Percentiles rank a stretch among this genome's conserved stretches.
phyloP scores from a whole-genome alignment of 805 yeast genomes.

The Hanseniaspora mollemarum region DNA sequence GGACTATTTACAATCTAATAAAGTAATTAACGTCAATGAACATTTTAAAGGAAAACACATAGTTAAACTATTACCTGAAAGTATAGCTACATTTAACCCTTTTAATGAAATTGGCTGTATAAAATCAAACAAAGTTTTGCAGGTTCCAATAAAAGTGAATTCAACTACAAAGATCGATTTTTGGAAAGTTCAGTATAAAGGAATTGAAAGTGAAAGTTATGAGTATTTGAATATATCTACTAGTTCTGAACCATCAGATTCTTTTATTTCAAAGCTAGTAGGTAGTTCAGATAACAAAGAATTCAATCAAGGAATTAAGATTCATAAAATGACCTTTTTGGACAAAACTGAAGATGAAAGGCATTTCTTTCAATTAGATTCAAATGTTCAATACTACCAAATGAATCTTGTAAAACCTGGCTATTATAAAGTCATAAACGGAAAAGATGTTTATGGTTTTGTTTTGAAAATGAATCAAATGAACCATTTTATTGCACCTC shows the following conservation, averaged over 20 bases:
- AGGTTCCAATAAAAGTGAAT: constrained; percentile 67
- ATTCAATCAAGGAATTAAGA: not conserved
- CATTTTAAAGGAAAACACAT: constrained; percentile 82
- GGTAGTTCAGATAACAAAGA: not conserved
- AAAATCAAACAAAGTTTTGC: constrained; percentile 25
- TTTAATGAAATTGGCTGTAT: constrained; percentile 55
- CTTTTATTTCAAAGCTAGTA: not conserved
- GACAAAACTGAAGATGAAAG: not conserved
- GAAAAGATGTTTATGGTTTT: constrained; percentile 53
- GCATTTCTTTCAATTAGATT: not conserved
- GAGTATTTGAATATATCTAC: constrained; percentile 14
- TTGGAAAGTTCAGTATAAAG: constrained; percentile 52
- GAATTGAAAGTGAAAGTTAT: constrained; percentile 31
- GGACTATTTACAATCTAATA: constrained; percentile 30
- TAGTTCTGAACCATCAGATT: not conserved
- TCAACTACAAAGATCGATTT: constrained; percentile 61
- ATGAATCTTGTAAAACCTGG: constrained; percentile 64
- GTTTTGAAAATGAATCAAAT: constrained; percentile 50
- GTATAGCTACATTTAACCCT: constrained; percentile 76
- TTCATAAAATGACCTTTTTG: not conserved
- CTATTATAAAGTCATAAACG: constrained; percentile 55
- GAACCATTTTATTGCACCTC: constrained; percentile 48
- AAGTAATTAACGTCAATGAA: constrained; percentile 24
- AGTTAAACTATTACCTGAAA: constrained; percentile 80
- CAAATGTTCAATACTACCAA: constrained; percentile 44